phyloP scores from a whole-genome alignment of 2,329 filamentous ascomycete genomes.

The Fusarium globosum region DNA sequence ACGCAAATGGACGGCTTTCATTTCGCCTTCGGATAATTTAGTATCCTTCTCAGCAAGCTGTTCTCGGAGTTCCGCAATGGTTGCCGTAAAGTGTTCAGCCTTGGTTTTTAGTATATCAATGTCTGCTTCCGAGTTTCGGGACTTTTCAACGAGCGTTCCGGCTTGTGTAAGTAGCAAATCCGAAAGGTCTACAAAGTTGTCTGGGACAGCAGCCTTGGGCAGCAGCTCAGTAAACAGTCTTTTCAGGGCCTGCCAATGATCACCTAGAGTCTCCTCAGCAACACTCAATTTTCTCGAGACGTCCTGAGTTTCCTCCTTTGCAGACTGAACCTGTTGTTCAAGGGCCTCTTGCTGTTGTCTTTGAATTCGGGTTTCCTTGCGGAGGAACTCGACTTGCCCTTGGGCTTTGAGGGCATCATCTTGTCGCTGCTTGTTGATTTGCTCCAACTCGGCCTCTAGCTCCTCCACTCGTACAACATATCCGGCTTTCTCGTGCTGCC shows the following conservation, averaged over 20 bases:
- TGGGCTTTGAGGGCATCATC: constrained; percentile 69
- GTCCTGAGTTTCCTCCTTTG: constrained; percentile 65
- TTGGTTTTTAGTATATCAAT: constrained; percentile 71
- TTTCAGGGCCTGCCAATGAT: constrained; percentile 65
- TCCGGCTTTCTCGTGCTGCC: constrained; percentile 81
- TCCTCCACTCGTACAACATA: constrained; percentile 75
- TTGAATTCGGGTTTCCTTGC: constrained; percentile 69
- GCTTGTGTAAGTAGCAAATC: constrained; percentile 69
- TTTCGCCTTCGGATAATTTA: constrained; percentile 63
- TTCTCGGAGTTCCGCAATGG: constrained; percentile 64
- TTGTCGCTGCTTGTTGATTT: constrained; percentile 65
- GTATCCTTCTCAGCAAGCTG: constrained; percentile 68
- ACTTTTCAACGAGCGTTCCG: constrained; percentile 68
- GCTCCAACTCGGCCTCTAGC: constrained; percentile 78
- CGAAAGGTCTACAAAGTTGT: constrained; percentile 67
- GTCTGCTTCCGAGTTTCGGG: constrained; percentile 69
- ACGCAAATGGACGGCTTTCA: constrained; percentile 61
- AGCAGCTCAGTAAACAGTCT: constrained; percentile 70
- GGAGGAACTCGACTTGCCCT: constrained; percentile 71
- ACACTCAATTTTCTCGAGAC: constrained; percentile 62
- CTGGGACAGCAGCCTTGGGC: constrained; percentile 63
- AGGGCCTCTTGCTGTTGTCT: constrained; percentile 69
- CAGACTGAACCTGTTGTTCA: constrained; percentile 65
- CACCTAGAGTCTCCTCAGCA: constrained; percentile 63
- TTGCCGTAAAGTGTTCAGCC: constrained; percentile 67